Conservation (phyloP, 768 basidiomycete genomes). For the Pleurotus platypus region DNA sequence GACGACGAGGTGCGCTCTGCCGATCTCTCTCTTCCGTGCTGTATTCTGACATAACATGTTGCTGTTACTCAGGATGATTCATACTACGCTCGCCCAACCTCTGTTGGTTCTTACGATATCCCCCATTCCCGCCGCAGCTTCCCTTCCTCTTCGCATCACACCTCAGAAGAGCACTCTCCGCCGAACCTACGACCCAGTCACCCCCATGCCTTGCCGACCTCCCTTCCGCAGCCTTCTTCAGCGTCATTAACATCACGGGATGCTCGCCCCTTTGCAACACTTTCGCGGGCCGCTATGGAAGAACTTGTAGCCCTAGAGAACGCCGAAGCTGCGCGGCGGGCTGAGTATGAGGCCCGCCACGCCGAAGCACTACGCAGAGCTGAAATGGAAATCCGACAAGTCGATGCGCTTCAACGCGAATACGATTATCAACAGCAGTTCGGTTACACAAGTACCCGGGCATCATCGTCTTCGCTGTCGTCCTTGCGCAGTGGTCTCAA, state of each 20-base stretch:
- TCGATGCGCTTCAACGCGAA: slow-evolving; percentile 12
- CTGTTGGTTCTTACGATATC: slow-evolving; percentile 40
- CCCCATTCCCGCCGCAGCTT: slow-evolving; percentile 32
- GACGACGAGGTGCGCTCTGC: slow-evolving; percentile 72
- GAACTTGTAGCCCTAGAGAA: slow-evolving; percentile 89
- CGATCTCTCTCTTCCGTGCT: slow-evolving; percentile 5
- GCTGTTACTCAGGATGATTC: slow-evolving; percentile 40
- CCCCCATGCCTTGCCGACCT: slow-evolving; percentile 16
- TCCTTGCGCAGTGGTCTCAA: slow-evolving; percentile 8
- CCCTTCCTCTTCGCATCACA: slow-evolving; percentile 14
- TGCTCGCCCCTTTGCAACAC: slow-evolving; percentile 56
- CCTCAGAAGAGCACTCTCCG: slow-evolving; percentile 3
- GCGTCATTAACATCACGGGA: slow-evolving; percentile 29
- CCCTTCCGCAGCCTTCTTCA: slow-evolving; percentile 26
- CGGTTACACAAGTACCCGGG: slow-evolving; percentile 15
- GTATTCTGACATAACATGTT: background rate
- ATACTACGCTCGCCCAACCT: slow-evolving; percentile 52
- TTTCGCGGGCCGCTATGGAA: slow-evolving; percentile 79
- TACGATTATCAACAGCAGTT: slow-evolving; percentile 5
- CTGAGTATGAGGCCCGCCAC: slow-evolving; percentile 81
- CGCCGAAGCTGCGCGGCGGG: slow-evolving; percentile 76
- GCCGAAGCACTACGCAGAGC: slow-evolving; percentile 67
- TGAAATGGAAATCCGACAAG: slow-evolving; percentile 64
- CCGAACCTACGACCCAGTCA: slow-evolving; percentile 19
- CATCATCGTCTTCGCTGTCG: slow-evolving; percentile 16